These are phyloP conservation scores for Exophiala sp. DNA, from an alignment of 2,329 filamentous ascomycete genomes.

Conservation along the genomic window DNA sequence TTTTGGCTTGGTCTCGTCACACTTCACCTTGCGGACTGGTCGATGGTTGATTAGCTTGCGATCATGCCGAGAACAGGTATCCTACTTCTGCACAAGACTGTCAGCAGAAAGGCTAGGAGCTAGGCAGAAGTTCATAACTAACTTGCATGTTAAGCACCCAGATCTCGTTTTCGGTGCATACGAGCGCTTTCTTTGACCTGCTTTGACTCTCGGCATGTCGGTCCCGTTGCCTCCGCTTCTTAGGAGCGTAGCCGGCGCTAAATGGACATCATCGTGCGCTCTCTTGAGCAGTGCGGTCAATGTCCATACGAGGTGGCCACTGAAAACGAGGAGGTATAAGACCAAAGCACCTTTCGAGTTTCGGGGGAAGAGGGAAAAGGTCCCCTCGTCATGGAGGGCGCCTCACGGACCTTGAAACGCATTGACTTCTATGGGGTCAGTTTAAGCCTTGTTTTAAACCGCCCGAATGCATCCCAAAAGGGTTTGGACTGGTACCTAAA, in stretches of 20 bases:
- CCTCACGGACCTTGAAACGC: no score
- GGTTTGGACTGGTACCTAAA: not conserved
- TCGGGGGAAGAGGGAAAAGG: no score
- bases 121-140: slow-evolving; percentile 28
- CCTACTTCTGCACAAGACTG: not conserved
- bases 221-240: not conserved
- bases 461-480: not conserved
- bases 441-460: not conserved
- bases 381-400: no score
- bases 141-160: slow-evolving; percentile 57
- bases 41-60: slow-evolving; percentile 2
- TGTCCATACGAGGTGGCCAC: no score
- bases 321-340: no score
- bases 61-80: not conserved
- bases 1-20: slow-evolving; percentile 34
- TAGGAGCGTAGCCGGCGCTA: no score
- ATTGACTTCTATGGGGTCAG: no score
- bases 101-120: no score
- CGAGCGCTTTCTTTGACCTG: not conserved
- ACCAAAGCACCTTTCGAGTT: no score
- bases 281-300: not conserved
- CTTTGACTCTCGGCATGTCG: not conserved
- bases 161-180: slow-evolving; percentile 19
- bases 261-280: not conserved
- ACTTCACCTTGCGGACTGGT: slow-evolving; percentile 35